Conservation (phyloP, 176 grass and related monocot genomes). For the Typha latifolia region DNA sequence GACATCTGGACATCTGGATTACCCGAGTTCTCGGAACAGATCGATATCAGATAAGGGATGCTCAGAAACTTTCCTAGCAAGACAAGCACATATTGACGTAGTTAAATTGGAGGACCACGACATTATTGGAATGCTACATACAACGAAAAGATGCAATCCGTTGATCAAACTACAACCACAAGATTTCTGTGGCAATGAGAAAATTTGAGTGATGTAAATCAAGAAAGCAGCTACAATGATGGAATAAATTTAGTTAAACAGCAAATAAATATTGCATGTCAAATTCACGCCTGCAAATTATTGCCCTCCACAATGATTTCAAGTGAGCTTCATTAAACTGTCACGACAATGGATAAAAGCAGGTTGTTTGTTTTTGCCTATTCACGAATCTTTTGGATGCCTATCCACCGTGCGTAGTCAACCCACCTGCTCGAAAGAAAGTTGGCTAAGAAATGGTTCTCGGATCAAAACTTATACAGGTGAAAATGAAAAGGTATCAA, state of each 20-base stretch:
- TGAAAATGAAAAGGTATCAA: not conserved
- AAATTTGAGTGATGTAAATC: not conserved
- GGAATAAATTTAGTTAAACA: not conserved
- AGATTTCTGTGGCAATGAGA: not conserved
- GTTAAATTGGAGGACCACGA: no score
- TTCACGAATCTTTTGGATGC: conserved; percentile 53
- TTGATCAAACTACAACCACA: not conserved
- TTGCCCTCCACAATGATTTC: conserved; percentile 10
- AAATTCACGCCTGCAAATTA: conserved; percentile 3
- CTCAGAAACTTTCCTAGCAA: no score
- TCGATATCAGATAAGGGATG: no score
- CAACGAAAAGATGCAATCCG: not conserved
- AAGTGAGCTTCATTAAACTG: not conserved
- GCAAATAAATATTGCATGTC: not conserved
- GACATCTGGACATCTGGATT: no score
- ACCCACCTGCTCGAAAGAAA: conserved; percentile 56
- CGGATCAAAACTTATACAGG: not conserved
- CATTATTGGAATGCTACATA: not conserved
- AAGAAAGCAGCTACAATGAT: not conserved
- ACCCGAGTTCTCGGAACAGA: no score
- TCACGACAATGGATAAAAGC: not conserved
- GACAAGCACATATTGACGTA: no score
- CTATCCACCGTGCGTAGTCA: conserved; percentile 67
- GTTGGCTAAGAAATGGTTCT: conserved; percentile 17
- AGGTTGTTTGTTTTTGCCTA: conserved; percentile 15